Evolutionary conservation across 805 yeast species (phyloP).

Genomic region (Candida oleophila): DNA sequence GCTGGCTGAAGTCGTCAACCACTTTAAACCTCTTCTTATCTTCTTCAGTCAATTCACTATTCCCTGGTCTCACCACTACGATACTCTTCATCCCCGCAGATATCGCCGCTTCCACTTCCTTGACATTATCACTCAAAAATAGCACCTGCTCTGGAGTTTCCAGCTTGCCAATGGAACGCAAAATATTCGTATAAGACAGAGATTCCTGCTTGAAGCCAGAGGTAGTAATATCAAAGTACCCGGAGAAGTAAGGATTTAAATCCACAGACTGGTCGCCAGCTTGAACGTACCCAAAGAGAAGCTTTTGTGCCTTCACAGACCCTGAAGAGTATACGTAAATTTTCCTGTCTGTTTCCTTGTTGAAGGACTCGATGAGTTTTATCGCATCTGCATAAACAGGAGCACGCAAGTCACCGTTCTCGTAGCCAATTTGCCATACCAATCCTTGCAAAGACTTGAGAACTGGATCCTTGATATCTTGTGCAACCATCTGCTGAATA

Average conservation of each 20-base stretch:
- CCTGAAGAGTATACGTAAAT: slow-evolving; percentile 88
- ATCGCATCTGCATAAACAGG: slow-evolving; percentile 78
- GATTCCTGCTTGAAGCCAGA: slow-evolving; percentile 69
- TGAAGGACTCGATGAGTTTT: slow-evolving; percentile 38
- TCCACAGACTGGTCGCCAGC: slow-evolving; percentile 34
- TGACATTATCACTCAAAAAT: slow-evolving; percentile 78
- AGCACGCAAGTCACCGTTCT: slow-evolving; percentile 69
- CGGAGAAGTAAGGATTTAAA: slow-evolving; percentile 52
- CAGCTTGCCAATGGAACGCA: slow-evolving; percentile 36
- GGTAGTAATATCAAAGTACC: slow-evolving; percentile 83
- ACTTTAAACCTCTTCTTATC: slow-evolving; percentile 24
- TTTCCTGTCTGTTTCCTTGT: slow-evolving; percentile 11
- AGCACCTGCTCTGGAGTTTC: slow-evolving; percentile 36
- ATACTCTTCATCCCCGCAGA: slow-evolving; percentile 58
- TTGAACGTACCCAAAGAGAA: slow-evolving; percentile 66
- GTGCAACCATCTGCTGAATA: slow-evolving; percentile 54
- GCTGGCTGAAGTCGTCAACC: slow-evolving; percentile 26
- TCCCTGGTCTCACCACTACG: slow-evolving; percentile 75
- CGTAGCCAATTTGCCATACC: slow-evolving; percentile 81
- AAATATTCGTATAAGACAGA: slow-evolving; percentile 59
- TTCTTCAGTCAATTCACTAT: slow-evolving; percentile 46
- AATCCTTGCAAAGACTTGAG: slow-evolving; percentile 80
- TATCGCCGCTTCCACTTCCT: slow-evolving; percentile 75
- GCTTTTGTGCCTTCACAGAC: slow-evolving; percentile 79
- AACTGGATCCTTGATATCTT: slow-evolving; percentile 74